Base-by-base conservation (phyloP, 2,329 filamentous ascomycete genomes). In the Trichoderma lentiforme region DNA sequence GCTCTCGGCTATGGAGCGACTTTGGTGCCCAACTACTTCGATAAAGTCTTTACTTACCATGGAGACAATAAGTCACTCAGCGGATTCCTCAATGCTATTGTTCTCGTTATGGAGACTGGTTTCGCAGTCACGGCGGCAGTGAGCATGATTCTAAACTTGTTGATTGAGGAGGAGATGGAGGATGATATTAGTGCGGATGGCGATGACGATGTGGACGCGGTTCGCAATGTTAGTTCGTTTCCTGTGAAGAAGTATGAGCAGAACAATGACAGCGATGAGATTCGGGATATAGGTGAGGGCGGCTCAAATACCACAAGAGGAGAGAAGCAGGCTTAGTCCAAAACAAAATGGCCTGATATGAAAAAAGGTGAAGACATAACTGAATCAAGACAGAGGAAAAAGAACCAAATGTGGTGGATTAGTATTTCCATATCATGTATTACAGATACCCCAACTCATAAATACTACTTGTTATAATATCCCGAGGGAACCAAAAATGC, bases 81-180 rank as follows among this genome's bases (percentile, higher is more conserved):
- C 61, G 93, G 93, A 3, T 94, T 96, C 81, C 87, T 92, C 72
- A 91, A 95, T 76, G 92, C 93, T 66, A 90, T 94, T 72, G 86
- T 87, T 5, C 83, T 95, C 53, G 84, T 94, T 71, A 91, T 94
- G 88, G 88, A 92, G 81, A 94, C 91, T 0, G 92, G 92, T 0
- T 93, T 92, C 74, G 91, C 91, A 1, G 85, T 97, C 24, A 91
- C 92, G 0, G 94, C 92, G 0, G 87, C 94, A 28, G 79, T 95
- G 53, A 89, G 89, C 65, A 85, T 96, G 78, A 80, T 93, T 26
- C 84, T 97, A 64, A 97, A 97, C 79, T 80, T 96, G 64, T 75
- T 89, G 0, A 82, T 97, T 18, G 88, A 90, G 0, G 91, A 93
- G 77, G 94, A 97, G 81, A 82, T 91, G n/a, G 93, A 93, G 76